Base-by-base conservation (phyloP, 2,329 filamentous ascomycete genomes). In the Incumbomyces delicatus region DNA sequence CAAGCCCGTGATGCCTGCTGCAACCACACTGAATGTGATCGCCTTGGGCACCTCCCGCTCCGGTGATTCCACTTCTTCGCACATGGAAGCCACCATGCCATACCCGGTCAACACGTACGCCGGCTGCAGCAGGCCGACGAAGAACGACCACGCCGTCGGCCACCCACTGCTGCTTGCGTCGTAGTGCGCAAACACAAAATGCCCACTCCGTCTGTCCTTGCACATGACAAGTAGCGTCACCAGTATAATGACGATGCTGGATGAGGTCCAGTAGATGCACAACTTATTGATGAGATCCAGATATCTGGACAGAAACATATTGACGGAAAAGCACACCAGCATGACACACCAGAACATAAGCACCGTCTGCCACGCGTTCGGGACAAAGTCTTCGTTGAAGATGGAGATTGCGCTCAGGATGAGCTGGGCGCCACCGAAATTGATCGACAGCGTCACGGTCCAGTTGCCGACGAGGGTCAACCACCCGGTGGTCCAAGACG, bases 341-440 rank as follows among this genome's bases (percentile, higher is more conserved):
- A 83, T 83, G 16, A 85, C 77, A 1, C 77, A 80, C 81, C 81
- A 85, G 61, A 85, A 86, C 68, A 74, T 77, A 13, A 85, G 66
- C 2, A 86, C 75, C 0, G 81, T 85, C 65, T 85, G 81, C 76
- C 78, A 85, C 42, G 72, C 64, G 53, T 77, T 85, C 10, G 82
- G 72, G 16, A 78, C 44, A 58, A 78, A 86, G 52, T 80, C 74
- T 50, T 83, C 79, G n/a, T 81, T 68, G 74, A 79, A 85, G 0
- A 86, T 66, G n/a, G 76, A 73, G 51, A 85, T 83, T 1, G 81
- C 80, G 41, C 73, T 78, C 16, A 85, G 68, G 47, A 83, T 78
- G 18, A 83, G 75, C 53, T 87, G 77, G 0, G 80, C 83, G 2
- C 85, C 87, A 6, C 74, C 77, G 58, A 87, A 87, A 60, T 83